A percentile compares a stretch with the other conserved stretches of the same genome.
Conservation (phyloP, 129 eudicot genomes). For the Flaveria ramosissima region DNA sequence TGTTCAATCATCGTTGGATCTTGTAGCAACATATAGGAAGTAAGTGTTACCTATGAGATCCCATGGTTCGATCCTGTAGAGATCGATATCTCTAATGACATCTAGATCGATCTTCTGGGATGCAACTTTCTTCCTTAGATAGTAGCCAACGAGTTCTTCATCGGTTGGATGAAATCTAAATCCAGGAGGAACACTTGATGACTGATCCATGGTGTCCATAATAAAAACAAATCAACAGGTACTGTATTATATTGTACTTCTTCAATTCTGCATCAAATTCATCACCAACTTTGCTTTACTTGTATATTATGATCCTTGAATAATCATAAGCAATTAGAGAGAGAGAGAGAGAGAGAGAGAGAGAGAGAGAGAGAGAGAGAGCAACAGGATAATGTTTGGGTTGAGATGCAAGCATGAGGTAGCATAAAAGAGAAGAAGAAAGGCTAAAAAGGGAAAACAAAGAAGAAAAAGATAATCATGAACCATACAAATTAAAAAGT, state of each 20-base stretch:
- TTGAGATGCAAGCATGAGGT: conserved; percentile 35
- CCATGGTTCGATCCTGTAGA: conserved; percentile 88
- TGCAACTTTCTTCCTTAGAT: conserved; percentile 80
- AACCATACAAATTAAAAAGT: conserved; percentile 55
- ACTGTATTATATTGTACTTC: conserved; percentile 30
- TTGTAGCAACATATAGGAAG: conserved; percentile 14
- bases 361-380: conserved; percentile 12
- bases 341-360: conserved; percentile 15
- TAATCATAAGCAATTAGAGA: conserved; percentile 33
- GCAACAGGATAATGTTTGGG: conserved; percentile 10
- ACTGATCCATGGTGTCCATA: conserved; percentile 60
- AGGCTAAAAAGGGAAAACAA: conserved; percentile 35
- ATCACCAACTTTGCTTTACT: conserved; percentile 38
- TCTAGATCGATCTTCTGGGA: conserved; percentile 88
- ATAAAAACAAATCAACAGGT: neutral
- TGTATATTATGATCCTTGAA: conserved; percentile 41
- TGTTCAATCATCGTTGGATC: conserved; percentile 19
- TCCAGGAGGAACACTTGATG: conserved; percentile 83
- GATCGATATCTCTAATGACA: conserved; percentile 79
- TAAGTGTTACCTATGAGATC: conserved; percentile 66
- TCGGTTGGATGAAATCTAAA: conserved; percentile 86
- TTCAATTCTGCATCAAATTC: conserved; percentile 52
- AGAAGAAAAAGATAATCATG: conserved; percentile 37
- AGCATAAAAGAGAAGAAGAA: conserved; percentile 27
- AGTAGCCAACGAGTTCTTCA: conserved; percentile 81